Conservation (phyloP, 768 basidiomycete genomes). For the Dendrothele bispora region DNA sequence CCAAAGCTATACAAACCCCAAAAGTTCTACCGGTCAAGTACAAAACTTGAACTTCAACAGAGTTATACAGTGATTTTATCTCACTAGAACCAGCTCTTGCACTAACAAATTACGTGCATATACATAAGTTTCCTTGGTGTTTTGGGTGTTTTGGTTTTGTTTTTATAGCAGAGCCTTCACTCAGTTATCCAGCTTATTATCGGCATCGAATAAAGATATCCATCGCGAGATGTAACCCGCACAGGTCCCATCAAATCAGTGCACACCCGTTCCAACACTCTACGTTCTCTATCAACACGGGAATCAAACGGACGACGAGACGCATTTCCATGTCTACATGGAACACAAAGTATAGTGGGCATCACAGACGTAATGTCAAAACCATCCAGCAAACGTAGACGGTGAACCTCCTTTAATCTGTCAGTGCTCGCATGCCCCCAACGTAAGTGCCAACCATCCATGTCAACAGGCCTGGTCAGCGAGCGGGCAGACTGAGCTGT, state of each 20-base stretch:
- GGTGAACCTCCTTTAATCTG: background rate
- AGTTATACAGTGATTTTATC: no score
- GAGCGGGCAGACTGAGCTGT: conserved; percentile 10
- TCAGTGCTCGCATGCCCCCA: conserved; percentile 11
- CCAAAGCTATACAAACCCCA: no score
- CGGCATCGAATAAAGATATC: conserved; percentile 1
- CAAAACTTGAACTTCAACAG: no score
- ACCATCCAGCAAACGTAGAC: background rate
- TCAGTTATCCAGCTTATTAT: no score
- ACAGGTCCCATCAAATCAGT: background rate
- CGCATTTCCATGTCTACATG: background rate
- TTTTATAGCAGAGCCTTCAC: no score
- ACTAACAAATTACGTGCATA: no score
- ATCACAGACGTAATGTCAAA: background rate
- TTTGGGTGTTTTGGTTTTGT: no score
- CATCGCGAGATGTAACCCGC: background rate
- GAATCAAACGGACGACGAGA: background rate
- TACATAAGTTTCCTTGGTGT: no score
- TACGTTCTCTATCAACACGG: background rate
- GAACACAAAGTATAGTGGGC: background rate
- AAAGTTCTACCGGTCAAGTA: no score
- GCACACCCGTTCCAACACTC: background rate
- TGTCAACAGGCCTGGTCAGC: conserved; percentile 14
- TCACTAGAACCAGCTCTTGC: no score
- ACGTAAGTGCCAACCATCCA: conserved; percentile 25